Percentiles rank a stretch among this genome's conserved stretches.
Evolutionary conservation across 805 yeast species (phyloP).

Genomic region (Ogataea ramenticola): DNA sequence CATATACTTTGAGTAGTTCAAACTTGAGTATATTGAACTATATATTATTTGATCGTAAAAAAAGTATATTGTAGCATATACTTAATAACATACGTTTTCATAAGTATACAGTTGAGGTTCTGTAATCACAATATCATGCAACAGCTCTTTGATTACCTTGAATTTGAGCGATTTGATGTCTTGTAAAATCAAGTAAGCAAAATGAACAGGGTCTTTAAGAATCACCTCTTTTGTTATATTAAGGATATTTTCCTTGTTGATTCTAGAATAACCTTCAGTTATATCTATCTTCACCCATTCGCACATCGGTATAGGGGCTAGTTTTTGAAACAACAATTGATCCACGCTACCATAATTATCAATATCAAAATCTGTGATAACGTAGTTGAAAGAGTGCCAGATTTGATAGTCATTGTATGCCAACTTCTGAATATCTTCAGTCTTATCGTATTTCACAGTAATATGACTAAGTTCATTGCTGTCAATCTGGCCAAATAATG

Average conservation of each 20-base stretch:
- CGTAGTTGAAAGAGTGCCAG: constrained; percentile 46
- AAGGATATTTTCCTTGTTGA: constrained; percentile 19
- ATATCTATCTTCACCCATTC: constrained; percentile 39
- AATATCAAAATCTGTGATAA: constrained; percentile 34
- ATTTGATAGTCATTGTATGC: constrained; percentile 9
- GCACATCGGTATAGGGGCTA: constrained; percentile 21
- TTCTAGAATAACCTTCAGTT: constrained; percentile 33
- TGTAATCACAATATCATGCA: constrained; percentile 3
- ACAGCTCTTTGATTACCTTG: constrained; percentile 4
- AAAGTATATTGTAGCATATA: no score
- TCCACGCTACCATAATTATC: constrained; percentile 7
- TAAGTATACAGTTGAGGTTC: constrained; percentile 14
- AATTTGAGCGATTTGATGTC: constrained; percentile 3
- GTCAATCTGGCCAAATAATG: constrained; percentile 63
- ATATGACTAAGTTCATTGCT: constrained; percentile 13
- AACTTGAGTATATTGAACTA: neutral
- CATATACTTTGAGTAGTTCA: neutral
- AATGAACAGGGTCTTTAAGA: constrained; percentile 6
- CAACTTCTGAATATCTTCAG: constrained; percentile 46
- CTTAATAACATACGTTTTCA: constrained; percentile 6
- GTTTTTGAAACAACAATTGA: constrained; percentile 3
- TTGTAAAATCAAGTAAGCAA: neutral
- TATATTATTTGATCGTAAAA: no score
- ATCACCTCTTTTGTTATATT: neutral
- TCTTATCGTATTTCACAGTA: constrained; percentile 59